phyloP scores from a whole-genome alignment of 495 filamentous ascomycete genomes.

The Xanthoparmelia taractica region DNA sequence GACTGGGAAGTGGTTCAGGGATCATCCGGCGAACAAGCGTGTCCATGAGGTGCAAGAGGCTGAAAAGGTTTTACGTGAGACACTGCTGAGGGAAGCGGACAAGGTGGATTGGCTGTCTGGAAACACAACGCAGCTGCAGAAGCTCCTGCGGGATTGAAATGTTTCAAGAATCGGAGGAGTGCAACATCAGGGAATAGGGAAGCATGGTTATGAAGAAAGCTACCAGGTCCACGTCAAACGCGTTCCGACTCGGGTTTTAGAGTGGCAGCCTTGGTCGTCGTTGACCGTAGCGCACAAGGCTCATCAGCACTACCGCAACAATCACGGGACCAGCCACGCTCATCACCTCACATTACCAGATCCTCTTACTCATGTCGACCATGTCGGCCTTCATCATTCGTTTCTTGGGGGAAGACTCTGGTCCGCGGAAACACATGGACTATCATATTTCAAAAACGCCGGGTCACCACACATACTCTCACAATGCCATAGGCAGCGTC shows the following conservation, averaged over 20 bases:
- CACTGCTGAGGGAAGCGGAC: conserved; percentile 11
- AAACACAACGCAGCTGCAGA: conserved; percentile 1
- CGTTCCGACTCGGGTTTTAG: not conserved
- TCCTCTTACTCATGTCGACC: not conserved
- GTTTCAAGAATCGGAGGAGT: not conserved
- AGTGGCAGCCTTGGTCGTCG: not conserved
- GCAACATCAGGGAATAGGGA: not conserved
- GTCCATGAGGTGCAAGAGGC: conserved; percentile 4
- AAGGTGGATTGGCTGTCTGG: not conserved
- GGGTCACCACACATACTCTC: too few relatives aligned
- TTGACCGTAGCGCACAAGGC: not conserved
- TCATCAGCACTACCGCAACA: not conserved
- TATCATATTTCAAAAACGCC: too few relatives aligned
- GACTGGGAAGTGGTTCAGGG: conserved; percentile 4
- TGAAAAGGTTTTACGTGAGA: conserved; percentile 4
- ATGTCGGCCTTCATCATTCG: not conserved
- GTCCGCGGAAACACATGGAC: too few relatives aligned
- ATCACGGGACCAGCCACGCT: not conserved
- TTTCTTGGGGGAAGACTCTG: not conserved
- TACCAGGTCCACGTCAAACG: not conserved
- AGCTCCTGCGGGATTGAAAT: not conserved
- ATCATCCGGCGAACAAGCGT: conserved; percentile 2
- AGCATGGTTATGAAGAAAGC: not conserved
- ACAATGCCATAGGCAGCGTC: too few relatives aligned
- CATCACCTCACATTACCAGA: not conserved